These are phyloP conservation scores for Pichia sp. DNA, from an alignment of 1,139 yeast genomes.

Conservation along the genomic window DNA sequence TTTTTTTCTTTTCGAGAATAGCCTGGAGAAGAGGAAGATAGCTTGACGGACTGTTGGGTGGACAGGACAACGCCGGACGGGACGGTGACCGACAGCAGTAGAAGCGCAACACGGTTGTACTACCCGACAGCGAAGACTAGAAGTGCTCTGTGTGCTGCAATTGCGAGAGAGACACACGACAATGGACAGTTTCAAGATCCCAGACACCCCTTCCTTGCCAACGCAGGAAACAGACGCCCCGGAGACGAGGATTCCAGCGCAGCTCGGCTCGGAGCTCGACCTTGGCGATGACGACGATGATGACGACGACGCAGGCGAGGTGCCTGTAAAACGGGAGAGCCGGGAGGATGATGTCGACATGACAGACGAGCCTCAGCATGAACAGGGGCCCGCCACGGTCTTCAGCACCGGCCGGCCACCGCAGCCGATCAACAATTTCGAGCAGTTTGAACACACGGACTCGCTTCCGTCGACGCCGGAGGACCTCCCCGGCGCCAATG, in stretches of 20 bases:
- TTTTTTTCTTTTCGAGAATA: too few relatives aligned
- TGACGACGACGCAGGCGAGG: slow-evolving; percentile 3
- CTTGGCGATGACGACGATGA: slow-evolving; percentile 11
- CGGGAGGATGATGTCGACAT: neutral
- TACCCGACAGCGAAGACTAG: neutral
- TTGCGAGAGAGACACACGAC: neutral
- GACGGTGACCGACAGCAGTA: too few relatives aligned
- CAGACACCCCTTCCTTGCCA: slow-evolving; percentile 13
- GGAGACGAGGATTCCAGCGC: slow-evolving; percentile 6
- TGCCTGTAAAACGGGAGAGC: neutral
- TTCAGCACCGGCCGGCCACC: neutral
- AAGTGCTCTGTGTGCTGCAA: neutral
- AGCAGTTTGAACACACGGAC: slow-evolving; percentile 14
- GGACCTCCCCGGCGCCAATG: slow-evolving; percentile 2
- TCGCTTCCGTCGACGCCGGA: slow-evolving; percentile 9
- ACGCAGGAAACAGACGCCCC: slow-evolving; percentile 7
- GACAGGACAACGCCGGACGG: too few relatives aligned
- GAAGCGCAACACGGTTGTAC: too few relatives aligned
- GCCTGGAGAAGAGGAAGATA: too few relatives aligned
- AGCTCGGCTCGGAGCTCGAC: slow-evolving; percentile 13
- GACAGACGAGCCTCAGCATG: neutral
- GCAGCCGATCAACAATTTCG: neutral
- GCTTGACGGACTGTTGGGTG: too few relatives aligned
- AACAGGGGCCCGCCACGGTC: too few relatives aligned
- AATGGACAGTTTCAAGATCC: slow-evolving; percentile 4